A percentile compares a stretch with the other conserved stretches of the same genome.
Conservation (phyloP, 75 land plant genomes). For the Pinus tabuliformis region DNA sequence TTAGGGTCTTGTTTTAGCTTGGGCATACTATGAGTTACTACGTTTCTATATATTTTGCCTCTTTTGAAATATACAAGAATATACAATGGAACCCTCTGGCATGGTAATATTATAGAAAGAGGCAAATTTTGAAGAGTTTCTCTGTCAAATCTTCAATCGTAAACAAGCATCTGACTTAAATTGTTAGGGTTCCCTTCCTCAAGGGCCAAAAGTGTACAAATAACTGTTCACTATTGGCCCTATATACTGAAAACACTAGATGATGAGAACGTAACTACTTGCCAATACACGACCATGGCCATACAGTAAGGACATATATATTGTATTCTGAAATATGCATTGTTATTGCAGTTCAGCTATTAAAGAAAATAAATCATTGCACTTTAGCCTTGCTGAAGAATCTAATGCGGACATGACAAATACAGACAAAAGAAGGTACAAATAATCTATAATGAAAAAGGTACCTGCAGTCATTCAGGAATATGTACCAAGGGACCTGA, state of each 20-base stretch:
- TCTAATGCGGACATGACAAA: too few species aligned
- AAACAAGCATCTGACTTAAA: too few species aligned
- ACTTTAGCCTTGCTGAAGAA: neutral
- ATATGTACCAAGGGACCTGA: neutral
- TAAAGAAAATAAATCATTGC: neutral
- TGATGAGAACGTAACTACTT: neutral
- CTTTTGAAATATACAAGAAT: too few species aligned
- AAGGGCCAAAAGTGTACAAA: too few species aligned
- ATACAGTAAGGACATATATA: neutral
- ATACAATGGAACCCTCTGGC: too few species aligned
- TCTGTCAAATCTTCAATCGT: too few species aligned
- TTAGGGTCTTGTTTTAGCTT: too few species aligned
- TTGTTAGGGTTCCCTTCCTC: too few species aligned
- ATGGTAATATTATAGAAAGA: too few species aligned
- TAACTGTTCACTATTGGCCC: neutral
- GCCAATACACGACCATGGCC: neutral
- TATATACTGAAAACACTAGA: neutral
- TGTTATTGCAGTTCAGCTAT: neutral
- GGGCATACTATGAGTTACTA: too few species aligned
- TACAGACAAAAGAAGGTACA: neutral
- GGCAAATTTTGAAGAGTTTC: too few species aligned
- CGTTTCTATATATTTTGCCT: too few species aligned
- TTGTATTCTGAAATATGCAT: neutral
- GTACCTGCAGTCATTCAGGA: neutral
- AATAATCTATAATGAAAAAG: neutral